Evolutionary conservation across 2,329 filamentous ascomycete species (phyloP).

Genomic region (Trichoderma hamatum): DNA sequence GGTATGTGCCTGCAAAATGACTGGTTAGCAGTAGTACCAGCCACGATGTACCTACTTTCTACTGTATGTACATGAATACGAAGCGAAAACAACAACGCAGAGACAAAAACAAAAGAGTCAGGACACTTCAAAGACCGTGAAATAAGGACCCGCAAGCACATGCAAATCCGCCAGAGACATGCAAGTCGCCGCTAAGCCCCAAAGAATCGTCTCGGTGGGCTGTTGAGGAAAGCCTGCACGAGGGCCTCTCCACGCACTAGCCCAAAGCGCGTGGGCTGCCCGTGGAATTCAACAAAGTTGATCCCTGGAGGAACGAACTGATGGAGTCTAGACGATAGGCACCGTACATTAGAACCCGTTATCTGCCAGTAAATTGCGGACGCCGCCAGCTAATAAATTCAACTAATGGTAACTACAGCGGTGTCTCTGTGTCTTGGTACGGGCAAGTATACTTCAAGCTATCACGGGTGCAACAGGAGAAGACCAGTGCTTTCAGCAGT

Average conservation of each 20-base stretch:
- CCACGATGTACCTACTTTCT: neutral
- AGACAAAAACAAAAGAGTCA: neutral
- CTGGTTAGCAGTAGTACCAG: neutral
- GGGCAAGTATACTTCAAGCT: neutral
- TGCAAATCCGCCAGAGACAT: constrained; percentile 7
- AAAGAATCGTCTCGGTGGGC: constrained; percentile 16
- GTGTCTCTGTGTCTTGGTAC: neutral
- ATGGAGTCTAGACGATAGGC: neutral
- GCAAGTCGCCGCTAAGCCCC: neutral
- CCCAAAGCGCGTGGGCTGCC: neutral
- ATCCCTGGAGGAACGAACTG: neutral
- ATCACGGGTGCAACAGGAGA: neutral
- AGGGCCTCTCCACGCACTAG: neutral
- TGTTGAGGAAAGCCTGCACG: constrained; percentile 22
- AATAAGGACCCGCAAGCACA: constrained; percentile 19
- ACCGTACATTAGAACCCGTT: neutral
- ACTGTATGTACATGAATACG: neutral
- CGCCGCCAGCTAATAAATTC: neutral
- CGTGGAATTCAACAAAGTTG: constrained; percentile 7
- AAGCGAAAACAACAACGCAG: neutral
- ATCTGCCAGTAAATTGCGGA: neutral
- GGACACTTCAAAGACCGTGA: no score
- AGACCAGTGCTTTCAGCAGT: neutral
- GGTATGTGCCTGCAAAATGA: neutral
- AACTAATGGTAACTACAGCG: neutral